Base-by-base conservation (phyloP, 768 basidiomycete genomes). In the Trametes villosa region DNA sequence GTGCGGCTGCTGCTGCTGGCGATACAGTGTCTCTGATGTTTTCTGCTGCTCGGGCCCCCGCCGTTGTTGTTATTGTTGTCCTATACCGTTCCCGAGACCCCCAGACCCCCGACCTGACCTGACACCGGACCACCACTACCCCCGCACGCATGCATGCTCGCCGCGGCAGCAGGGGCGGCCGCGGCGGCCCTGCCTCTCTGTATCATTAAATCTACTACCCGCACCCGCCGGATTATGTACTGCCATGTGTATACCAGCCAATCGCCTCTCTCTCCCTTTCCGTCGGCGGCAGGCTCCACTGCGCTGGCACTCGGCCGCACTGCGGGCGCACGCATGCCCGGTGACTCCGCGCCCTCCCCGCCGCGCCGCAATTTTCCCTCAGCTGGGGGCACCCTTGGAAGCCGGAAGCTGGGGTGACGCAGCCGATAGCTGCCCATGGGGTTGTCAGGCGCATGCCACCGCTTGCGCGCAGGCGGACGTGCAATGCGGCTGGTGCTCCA, bases 211-310 rank as follows among this genome's bases (percentile, higher is more conserved):
- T 24, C 26, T 17, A 27, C 52, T 38, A 3, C 36, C 27, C 36
- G 33, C n/a, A 29, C 36, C 34, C 24, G 29, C 20, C 46, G 51
- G 2, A 36, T 41, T 52, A 38, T 41, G 36, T 52, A 38, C 22
- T 40, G 51, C 38, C 51, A 38, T 41, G 51, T 52, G 38, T 52
- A 41, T 52, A 52, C 51, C 51, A 27, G 9, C 18, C 49, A 36
- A 52, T 17, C 22, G 24, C 51, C 36, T 24, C 51, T 26, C 24
- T 36, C 15, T 1, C 9, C 33, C n/a, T n/a, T n/a, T n/a, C n/a
- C n/a, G 15, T 12, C 36, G 36, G 36, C 12, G 5, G 13, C 33
- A 17, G 36, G 8, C 36, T 38, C 7, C 36, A 38, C 4, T 15
- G 6, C 36, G 8, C 13, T 11, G 15, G 36, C 36, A 8, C 13